Percentiles rank a stretch among this genome's conserved stretches.
These are phyloP conservation scores for Picochlorum sp. DNA, from an alignment of 139 green algal genomes.

Conservation along the genomic window DNA sequence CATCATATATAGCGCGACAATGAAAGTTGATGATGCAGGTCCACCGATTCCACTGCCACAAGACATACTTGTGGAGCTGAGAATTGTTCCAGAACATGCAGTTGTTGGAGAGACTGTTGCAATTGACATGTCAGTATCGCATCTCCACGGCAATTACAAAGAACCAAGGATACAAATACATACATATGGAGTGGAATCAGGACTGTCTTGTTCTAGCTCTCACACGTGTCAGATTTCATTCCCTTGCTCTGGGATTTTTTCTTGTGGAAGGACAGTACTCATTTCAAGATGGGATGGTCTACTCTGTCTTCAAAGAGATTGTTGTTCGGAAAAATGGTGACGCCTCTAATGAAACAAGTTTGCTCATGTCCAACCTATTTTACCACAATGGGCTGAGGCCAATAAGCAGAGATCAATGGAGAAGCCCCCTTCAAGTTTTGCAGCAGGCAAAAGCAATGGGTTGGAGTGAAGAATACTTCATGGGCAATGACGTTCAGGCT, in stretches of 20 bases:
- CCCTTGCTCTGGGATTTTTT: slow-evolving; percentile 25
- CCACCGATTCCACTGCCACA: too few relatives aligned
- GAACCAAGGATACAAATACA: too few relatives aligned
- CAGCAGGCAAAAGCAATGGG: slow-evolving; percentile 17
- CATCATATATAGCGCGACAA: too few relatives aligned
- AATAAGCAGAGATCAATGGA: slow-evolving; percentile 30
- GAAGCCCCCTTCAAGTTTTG: slow-evolving; percentile 5
- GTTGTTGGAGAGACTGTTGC: too few relatives aligned
- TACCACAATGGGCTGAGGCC: slow-evolving; percentile 20
- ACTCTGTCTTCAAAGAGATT: neutral
- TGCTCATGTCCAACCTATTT: neutral
- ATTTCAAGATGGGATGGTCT: slow-evolving; percentile 2
- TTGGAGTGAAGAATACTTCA: slow-evolving; percentile 20
- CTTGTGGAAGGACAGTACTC: slow-evolving; percentile 27
- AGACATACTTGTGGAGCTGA: too few relatives aligned
- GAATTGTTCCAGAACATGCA: too few relatives aligned
- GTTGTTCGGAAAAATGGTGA: neutral
- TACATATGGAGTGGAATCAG: too few relatives aligned
- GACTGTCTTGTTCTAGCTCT: neutral
- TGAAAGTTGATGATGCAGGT: too few relatives aligned
- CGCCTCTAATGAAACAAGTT: neutral
- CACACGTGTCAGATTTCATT: neutral
- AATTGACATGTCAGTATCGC: too few relatives aligned
- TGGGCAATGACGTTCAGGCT: slow-evolving; percentile 42
- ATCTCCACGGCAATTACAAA: too few relatives aligned